Base-by-base conservation (phyloP, 495 filamentous ascomycete genomes). In the Hyaloscypha finlandica region DNA sequence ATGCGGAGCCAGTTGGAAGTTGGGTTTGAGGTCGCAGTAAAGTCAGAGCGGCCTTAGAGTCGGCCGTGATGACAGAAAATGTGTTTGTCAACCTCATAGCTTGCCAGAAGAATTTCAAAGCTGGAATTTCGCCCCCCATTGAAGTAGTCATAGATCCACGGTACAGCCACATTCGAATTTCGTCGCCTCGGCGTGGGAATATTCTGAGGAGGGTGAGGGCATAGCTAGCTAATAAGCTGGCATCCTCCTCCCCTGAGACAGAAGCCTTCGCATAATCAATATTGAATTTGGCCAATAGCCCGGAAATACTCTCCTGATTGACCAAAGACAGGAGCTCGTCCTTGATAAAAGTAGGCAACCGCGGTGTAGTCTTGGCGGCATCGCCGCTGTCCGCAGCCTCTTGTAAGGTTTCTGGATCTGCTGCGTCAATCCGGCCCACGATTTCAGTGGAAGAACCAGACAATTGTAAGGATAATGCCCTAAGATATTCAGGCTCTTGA, bases 141-240 rank as follows among this genome's bases (percentile, higher is more conserved):
- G 75, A 72, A 20, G 70, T 78, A 22, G 82, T 83, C 12, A 91
- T 88, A 35, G 93, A 93, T 0, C 92, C 90, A 16, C 93, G 79
- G 70, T 93, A 98, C 5, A 99, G 80, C 83, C 95, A 96, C 92
- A 98, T 96, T 1, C 94, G 89, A 60, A 98, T 96, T 61, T 98
- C 96, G 71, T 97, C 93, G 22, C 88, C 86, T 48, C 87, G 84
- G 9, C 85, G 82, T 22, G 94, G 95, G 70, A 99, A 99, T 63
- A 92, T 91, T 64, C 90, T 87, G 8, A 98, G 78, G 9, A 99
- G 78, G 16, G 91, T 95, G 52, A 98, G 80, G 3, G 93, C 91
- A 74, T 96, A 98, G 55, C 88, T 91, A 55, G 96, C 93, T 55
- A 97, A 83, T 14, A 90, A 79, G 67, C 86, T 88, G 0, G 92